phyloP scores from a whole-genome alignment of 2,329 filamentous ascomycete species.

The Penicillium oxalicum region DNA sequence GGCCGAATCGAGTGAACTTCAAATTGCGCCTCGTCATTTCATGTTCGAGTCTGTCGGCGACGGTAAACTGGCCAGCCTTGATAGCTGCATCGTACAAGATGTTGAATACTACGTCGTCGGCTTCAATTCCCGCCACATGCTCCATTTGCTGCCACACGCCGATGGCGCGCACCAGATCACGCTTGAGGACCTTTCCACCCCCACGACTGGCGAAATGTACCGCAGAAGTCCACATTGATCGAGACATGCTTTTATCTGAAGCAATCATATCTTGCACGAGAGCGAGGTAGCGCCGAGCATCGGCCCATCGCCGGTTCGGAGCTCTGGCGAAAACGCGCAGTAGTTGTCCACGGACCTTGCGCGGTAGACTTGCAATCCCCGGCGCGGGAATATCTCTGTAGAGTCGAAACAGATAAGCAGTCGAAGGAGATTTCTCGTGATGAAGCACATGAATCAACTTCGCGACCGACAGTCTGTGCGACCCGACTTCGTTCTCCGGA shows the following conservation, averaged over 20 bases:
- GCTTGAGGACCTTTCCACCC: conserved; percentile 46
- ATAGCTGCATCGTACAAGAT: conserved; percentile 84
- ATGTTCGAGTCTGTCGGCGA: conserved; percentile 77
- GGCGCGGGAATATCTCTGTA: conserved; percentile 51
- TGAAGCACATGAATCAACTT: conserved; percentile 39
- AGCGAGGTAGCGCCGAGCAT: conserved; percentile 75
- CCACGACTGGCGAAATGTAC: conserved; percentile 67
- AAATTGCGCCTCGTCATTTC: conserved; percentile 71
- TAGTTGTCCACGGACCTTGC: conserved; percentile 54
- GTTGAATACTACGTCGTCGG: conserved; percentile 80
- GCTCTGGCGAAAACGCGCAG: conserved; percentile 62
- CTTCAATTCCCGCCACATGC: conserved; percentile 56
- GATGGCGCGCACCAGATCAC: conserved; percentile 63
- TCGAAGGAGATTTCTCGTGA: conserved; percentile 38
- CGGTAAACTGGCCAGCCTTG: conserved; percentile 73
- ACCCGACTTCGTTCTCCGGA: conserved; percentile 20
- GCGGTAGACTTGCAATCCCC: conserved; percentile 47
- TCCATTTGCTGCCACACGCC: conserved; percentile 90
- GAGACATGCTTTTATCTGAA: conserved; percentile 62
- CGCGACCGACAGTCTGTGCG: conserved; percentile 34
- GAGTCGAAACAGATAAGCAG: conserved; percentile 46
- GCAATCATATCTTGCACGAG: conserved; percentile 77
- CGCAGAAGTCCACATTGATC: conserved; percentile 74
- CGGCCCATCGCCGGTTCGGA: conserved; percentile 28
- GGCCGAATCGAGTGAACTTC: conserved; percentile 68